These are phyloP conservation scores for Colletotrichum sp. DNA, from an alignment of 2,329 filamentous ascomycete species.

Conservation along the genomic window DNA sequence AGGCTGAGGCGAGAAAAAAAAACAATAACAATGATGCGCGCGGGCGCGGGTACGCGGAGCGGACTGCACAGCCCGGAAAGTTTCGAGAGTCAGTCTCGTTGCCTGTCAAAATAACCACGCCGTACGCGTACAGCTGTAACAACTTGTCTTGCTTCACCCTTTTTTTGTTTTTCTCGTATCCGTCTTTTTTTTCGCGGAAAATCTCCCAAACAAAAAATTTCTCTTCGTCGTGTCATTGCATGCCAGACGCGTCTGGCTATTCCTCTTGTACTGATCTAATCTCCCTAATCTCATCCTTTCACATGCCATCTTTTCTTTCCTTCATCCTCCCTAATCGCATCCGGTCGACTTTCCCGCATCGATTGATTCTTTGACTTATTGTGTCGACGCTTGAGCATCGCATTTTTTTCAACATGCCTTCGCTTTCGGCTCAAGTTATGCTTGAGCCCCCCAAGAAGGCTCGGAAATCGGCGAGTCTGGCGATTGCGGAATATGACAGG, in stretches of 20 bases:
- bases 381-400: not conserved
- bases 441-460: not conserved
- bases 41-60: not conserved
- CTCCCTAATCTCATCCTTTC: not conserved
- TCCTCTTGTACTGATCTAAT: not conserved
- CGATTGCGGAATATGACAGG: slow-evolving; percentile 9
- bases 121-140: not conserved
- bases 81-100: slow-evolving; percentile 10
- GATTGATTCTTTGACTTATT: not conserved
- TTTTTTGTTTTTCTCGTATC: not conserved
- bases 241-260: not conserved
- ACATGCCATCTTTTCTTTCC: not conserved
- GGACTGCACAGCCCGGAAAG: not conserved
- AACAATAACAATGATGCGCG: not conserved
- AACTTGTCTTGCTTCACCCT: not conserved
- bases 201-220: not conserved
- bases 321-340: not conserved
- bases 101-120: not conserved
- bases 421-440: not conserved
- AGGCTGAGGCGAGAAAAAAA: not conserved
- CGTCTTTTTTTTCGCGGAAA: not conserved
- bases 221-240: not conserved
- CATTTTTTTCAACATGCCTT: not conserved
- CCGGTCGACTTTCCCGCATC: not conserved
- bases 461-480: not conserved